Evolutionary conservation across 805 yeast species (phyloP).

Genomic region (Nakazawaea ambrosiae): DNA sequence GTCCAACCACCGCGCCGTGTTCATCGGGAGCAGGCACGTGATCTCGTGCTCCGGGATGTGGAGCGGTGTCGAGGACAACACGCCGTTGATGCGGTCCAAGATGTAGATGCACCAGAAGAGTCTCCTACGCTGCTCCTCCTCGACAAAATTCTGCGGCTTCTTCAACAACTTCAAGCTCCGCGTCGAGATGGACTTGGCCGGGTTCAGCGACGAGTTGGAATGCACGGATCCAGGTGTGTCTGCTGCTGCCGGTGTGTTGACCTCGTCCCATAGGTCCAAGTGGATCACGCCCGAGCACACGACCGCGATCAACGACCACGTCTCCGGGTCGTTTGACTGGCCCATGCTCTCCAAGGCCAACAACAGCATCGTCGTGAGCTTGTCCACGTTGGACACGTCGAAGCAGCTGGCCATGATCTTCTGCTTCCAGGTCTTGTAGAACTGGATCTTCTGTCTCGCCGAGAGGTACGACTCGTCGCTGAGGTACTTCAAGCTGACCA

Average conservation of each 20-base stretch:
- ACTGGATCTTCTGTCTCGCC: constrained; percentile 2
- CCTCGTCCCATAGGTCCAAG: constrained; percentile 14
- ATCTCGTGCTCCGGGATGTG: constrained; percentile 17
- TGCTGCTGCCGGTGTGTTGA: background rate
- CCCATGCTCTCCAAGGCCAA: constrained; percentile 20
- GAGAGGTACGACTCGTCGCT: background rate
- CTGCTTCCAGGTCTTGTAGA: constrained; percentile 12
- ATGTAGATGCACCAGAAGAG: constrained; percentile 27
- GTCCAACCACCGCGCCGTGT: constrained; percentile 4
- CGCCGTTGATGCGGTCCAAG: constrained; percentile 28
- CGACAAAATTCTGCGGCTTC: constrained; percentile 28
- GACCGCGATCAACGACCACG: constrained; percentile 17
- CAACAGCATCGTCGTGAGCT: constrained; percentile 18
- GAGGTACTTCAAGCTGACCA: constrained; percentile 15
- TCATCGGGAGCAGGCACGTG: constrained; percentile 6
- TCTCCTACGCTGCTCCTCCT: constrained; percentile 28
- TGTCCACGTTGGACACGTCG: constrained; percentile 17
- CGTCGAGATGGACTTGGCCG: constrained; percentile 13
- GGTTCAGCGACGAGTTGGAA: constrained; percentile 1
- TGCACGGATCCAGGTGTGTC: constrained; percentile 8
- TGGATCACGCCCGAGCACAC: constrained; percentile 19
- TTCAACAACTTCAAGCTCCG: constrained; percentile 14
- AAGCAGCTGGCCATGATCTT: constrained; percentile 16
- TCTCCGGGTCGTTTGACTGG: constrained; percentile 17
- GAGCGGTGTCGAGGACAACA: constrained; percentile 26